phyloP scores from a whole-genome alignment of 768 basidiomycete genomes.

The Naematelia aurantialba region DNA sequence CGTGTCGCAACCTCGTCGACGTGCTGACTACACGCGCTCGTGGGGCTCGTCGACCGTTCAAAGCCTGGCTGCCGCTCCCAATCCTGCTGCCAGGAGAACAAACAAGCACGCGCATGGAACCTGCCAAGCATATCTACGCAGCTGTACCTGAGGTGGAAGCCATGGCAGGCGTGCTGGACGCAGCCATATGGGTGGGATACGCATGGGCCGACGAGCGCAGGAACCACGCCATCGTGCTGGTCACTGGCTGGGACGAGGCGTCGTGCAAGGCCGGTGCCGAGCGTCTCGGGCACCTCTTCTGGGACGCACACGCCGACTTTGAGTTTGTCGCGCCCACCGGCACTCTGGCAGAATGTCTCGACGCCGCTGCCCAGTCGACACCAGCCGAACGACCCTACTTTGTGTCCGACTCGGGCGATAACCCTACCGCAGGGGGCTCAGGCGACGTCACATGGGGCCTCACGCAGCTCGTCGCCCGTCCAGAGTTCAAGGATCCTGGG shows the following conservation, averaged over 20 bases:
- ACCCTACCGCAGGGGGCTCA: neutral
- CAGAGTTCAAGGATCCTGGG: neutral
- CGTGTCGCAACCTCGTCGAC: neutral
- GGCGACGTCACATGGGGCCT: neutral
- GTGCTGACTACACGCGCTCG: neutral
- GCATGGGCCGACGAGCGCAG: neutral
- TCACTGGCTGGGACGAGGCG: neutral
- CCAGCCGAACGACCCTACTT: neutral
- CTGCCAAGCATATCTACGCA: neutral
- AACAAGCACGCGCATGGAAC: neutral
- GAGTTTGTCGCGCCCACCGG: neutral
- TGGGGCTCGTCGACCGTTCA: neutral
- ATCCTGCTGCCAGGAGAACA: neutral
- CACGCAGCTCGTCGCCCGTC: neutral
- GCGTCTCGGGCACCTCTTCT: neutral
- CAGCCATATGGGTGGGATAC: neutral
- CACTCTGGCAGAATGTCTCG: neutral
- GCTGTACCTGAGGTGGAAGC: neutral
- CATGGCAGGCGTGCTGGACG: neutral
- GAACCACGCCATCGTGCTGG: neutral
- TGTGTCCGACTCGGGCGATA: neutral
- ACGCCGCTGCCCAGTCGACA: neutral
- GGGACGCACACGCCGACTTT: neutral
- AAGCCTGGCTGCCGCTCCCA: neutral
- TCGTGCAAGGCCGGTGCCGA: neutral